phyloP scores from a whole-genome alignment of 192 early-diverging fungal species.

The Chytriomyces confervae region DNA sequence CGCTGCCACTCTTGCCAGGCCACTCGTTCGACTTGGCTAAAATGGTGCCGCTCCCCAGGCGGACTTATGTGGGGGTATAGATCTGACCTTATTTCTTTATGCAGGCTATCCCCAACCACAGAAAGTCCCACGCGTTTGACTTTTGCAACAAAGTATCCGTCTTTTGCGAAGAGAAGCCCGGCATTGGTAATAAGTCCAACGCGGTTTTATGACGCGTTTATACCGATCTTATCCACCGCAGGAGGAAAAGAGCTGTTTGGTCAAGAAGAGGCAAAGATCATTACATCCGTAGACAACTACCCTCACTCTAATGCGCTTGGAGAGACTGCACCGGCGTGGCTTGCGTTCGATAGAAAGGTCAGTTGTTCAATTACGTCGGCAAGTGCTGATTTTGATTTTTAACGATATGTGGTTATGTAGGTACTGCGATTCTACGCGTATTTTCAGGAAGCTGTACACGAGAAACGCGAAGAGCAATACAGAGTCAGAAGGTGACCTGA shows the following conservation, averaged over 20 bases:
- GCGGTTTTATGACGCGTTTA: neutral
- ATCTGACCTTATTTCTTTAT: neutral
- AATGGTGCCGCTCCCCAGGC: constrained; percentile 1
- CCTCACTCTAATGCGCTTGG: constrained; percentile 43
- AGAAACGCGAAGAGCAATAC: constrained; percentile 62
- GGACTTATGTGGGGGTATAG: neutral
- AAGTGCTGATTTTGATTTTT: neutral
- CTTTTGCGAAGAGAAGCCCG: constrained; percentile 50
- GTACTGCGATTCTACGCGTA: constrained; percentile 66
- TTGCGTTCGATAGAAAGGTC: constrained; percentile 63
- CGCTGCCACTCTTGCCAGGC: constrained; percentile 58
- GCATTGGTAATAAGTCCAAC: constrained; percentile 53
- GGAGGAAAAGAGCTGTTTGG: constrained; percentile 51
- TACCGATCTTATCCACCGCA: constrained; percentile 8
- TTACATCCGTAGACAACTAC: constrained; percentile 58
- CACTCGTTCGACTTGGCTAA: constrained; percentile 52
- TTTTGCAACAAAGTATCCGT: constrained; percentile 61
- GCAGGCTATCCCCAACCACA: constrained; percentile 43
- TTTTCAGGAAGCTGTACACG: constrained; percentile 65
- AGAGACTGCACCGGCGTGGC: constrained; percentile 58
- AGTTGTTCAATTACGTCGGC: constrained; percentile 1
- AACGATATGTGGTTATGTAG: constrained; percentile 17
- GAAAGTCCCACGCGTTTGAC: constrained; percentile 67
- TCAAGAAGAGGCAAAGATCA: constrained; percentile 49
- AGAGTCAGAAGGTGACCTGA: constrained; percentile 54